A percentile compares a stretch with the other conserved stretches of the same genome.
Conservation (phyloP, 2,329 filamentous ascomycete genomes). For the Magnaporthales sp. region DNA sequence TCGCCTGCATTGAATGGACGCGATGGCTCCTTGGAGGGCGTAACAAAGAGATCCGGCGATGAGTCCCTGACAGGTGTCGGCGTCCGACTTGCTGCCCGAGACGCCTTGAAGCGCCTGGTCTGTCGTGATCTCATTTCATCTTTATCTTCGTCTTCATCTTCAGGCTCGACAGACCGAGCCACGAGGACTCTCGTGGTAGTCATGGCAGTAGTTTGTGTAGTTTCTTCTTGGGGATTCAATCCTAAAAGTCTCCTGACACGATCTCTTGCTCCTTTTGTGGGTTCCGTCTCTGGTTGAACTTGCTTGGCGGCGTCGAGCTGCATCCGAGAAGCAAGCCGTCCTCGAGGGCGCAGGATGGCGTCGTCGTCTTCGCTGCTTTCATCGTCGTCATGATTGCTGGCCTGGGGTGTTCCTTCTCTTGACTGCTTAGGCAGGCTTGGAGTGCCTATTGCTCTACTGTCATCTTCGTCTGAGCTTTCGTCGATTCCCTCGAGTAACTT, state of each 20-base stretch:
- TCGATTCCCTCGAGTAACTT: constrained; percentile 26
- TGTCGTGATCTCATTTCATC: constrained; percentile 18
- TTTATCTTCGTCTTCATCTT: constrained; percentile 16
- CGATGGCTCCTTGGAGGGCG: constrained; percentile 27
- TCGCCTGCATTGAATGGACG: constrained; percentile 1
- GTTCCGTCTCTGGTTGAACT: constrained; percentile 13
- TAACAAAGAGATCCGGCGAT: constrained; percentile 50
- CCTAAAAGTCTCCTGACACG: constrained; percentile 33
- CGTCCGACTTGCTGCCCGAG: constrained; percentile 12
- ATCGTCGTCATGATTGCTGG: constrained; percentile 12
- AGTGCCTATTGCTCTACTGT: constrained; percentile 6
- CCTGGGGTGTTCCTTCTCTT: neutral
- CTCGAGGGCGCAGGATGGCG: constrained; percentile 45
- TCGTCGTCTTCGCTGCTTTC: constrained; percentile 39
- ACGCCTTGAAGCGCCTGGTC: constrained; percentile 14
- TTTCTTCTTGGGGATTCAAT: constrained; percentile 15
- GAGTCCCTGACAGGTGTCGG: constrained; percentile 21
- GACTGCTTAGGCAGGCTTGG: neutral
- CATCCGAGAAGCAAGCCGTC: constrained; percentile 58
- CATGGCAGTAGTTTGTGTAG: constrained; percentile 10
- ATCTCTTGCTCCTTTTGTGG: constrained; percentile 26
- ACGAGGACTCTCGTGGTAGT: neutral
- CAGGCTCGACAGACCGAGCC: neutral
- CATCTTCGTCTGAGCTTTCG: constrained; percentile 19
- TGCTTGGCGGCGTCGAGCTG: constrained; percentile 24